Conservation (phyloP, 2,329 filamentous ascomycete genomes). For the Ceratocystis diversiconidia region DNA sequence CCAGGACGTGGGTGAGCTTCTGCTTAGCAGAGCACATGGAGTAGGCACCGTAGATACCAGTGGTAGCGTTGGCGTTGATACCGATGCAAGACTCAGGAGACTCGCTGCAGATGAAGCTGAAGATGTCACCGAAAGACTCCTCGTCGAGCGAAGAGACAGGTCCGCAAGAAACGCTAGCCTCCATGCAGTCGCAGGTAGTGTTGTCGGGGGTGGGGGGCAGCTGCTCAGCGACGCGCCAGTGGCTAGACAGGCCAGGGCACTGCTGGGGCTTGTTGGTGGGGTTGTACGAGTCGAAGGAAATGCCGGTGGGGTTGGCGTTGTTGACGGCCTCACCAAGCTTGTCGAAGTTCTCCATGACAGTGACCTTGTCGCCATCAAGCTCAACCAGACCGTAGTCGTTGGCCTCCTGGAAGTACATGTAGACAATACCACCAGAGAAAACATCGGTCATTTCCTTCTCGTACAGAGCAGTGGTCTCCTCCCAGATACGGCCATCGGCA, state of each 20-base stretch:
- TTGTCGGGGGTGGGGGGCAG: slow-evolving; percentile 75
- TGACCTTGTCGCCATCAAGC: slow-evolving; percentile 43
- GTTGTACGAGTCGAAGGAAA: slow-evolving; percentile 53
- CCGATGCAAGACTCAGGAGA: slow-evolving; percentile 45
- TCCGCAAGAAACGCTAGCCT: slow-evolving; percentile 54
- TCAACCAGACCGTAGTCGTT: slow-evolving; percentile 79
- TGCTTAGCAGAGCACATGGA: slow-evolving; percentile 58
- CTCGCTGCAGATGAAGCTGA: slow-evolving; percentile 56
- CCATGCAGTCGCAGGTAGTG: slow-evolving; percentile 76
- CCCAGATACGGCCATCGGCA: slow-evolving; percentile 58
- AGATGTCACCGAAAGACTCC: slow-evolving; percentile 52
- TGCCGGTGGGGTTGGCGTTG: slow-evolving; percentile 50
- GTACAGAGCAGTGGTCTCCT: slow-evolving; percentile 74
- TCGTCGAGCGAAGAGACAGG: slow-evolving; percentile 43
- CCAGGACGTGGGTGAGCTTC: slow-evolving; percentile 60
- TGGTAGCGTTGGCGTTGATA: slow-evolving; percentile 52
- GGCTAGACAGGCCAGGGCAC: slow-evolving; percentile 52
- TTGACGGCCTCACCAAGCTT: slow-evolving; percentile 57
- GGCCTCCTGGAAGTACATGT: slow-evolving; percentile 89
- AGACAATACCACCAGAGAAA: slow-evolving; percentile 93
- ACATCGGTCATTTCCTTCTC: slow-evolving; percentile 66
- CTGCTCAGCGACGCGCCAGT: slow-evolving; percentile 54
- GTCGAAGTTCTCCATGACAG: slow-evolving; percentile 59
- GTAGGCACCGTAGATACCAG: slow-evolving; percentile 61
- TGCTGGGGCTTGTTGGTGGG: slow-evolving; percentile 49